These are phyloP conservation scores for Aureobasidium sp. DNA, from an alignment of 2,329 filamentous ascomycete species.

Conservation along the genomic window DNA sequence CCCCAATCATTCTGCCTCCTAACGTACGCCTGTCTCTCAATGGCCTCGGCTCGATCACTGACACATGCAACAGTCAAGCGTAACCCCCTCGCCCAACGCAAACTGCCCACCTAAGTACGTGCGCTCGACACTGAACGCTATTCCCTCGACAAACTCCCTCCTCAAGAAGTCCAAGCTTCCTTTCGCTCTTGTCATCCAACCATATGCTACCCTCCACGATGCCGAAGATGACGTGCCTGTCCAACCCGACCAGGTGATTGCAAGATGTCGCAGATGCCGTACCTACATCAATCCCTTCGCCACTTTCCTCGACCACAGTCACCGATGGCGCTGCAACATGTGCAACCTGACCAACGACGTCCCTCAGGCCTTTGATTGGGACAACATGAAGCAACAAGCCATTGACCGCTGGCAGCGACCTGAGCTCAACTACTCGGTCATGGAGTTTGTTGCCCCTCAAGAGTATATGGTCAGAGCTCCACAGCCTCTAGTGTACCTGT, in stretches of 20 bases:
- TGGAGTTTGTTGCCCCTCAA: slow-evolving; percentile 95
- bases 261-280: slow-evolving; percentile 87
- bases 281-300: slow-evolving; percentile 98
- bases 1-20: slow-evolving; percentile 80
- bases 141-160: slow-evolving; percentile 84
- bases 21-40: slow-evolving; percentile 59
- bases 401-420: slow-evolving; percentile 87
- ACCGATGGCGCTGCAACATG: slow-evolving; percentile 99
- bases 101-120: slow-evolving; percentile 94
- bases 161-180: slow-evolving; percentile 96
- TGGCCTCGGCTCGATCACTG: slow-evolving; percentile 15
- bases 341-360: slow-evolving; percentile 98
- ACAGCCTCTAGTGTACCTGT: slow-evolving; percentile 90
- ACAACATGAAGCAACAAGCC: slow-evolving; percentile 81
- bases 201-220: slow-evolving; percentile 88
- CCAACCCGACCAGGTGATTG: slow-evolving; percentile 94
- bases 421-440: slow-evolving; percentile 92
- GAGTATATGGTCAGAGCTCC: slow-evolving; percentile 99
- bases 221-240: slow-evolving; percentile 85
- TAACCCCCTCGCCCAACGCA: slow-evolving; percentile 81
- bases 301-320: slow-evolving; percentile 91
- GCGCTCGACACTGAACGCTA: slow-evolving; percentile 87
- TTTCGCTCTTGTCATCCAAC: slow-evolving; percentile 92
- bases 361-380: slow-evolving; percentile 99
- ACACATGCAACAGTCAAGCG: slow-evolving; percentile 57